These are phyloP conservation scores for Coemansia sp. DNA, from an alignment of 192 early-diverging fungal species.

Conservation along the genomic window DNA sequence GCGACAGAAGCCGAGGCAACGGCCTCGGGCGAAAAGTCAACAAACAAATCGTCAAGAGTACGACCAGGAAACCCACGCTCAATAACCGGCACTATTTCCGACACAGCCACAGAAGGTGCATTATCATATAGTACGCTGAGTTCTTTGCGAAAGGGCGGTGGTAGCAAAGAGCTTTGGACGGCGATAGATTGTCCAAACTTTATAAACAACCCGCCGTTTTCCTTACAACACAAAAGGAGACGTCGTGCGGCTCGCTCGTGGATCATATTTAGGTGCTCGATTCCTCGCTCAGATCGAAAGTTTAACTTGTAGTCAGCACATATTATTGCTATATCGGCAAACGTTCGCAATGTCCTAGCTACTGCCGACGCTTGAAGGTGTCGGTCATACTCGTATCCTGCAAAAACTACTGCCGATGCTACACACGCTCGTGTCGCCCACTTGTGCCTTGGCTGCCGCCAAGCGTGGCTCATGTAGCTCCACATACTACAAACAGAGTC, in stretches of 20 bases:
- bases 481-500: background rate
- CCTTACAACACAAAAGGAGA: constrained; percentile 73
- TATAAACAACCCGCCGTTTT: constrained; percentile 89
- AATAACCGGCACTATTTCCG: constrained; percentile 65
- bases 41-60: constrained; percentile 64
- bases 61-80: constrained; percentile 62
- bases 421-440: constrained; percentile 1
- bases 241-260: constrained; percentile 71
- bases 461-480: background rate
- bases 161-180: constrained; percentile 63
- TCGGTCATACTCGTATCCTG: constrained; percentile 42
- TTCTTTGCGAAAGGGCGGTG: constrained; percentile 58
- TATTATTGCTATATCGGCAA: constrained; percentile 32
- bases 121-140: constrained; percentile 75
- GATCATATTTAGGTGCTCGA: constrained; percentile 60
- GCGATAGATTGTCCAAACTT: constrained; percentile 84
- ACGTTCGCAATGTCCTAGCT: constrained; percentile 41
- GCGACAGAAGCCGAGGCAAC: constrained; percentile 92
- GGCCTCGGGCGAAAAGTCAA: constrained; percentile 64
- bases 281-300: constrained; percentile 62
- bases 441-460: background rate
- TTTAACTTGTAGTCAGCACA: constrained; percentile 78
- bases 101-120: constrained; percentile 74
- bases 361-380: constrained; percentile 42
- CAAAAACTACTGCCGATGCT: constrained; percentile 6